Evolutionary conservation across 2,329 filamentous ascomycete species (phyloP).

Genomic region (Hymenoscyphus repandus): DNA sequence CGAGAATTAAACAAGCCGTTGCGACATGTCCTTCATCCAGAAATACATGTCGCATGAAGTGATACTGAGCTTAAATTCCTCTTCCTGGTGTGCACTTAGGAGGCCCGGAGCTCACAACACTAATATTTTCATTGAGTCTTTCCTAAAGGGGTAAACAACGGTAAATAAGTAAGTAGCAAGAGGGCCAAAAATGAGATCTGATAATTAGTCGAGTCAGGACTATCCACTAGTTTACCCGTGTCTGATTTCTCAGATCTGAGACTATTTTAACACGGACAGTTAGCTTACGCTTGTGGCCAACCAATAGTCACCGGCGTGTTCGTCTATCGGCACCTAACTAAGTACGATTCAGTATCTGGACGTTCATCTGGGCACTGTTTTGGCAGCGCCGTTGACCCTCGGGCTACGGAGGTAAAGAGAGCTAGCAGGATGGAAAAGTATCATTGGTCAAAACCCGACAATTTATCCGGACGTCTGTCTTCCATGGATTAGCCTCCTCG

Average conservation of each 20-base stretch:
- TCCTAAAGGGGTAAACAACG: neutral
- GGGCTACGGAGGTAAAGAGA: neutral
- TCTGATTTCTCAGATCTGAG: neutral
- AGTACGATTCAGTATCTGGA: neutral
- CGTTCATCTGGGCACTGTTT: neutral
- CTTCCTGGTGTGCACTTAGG: too few relatives aligned
- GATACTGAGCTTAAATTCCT: neutral
- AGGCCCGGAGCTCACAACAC: too few relatives aligned
- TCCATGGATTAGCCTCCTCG: too few relatives aligned
- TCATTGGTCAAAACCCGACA: neutral
- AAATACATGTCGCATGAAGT: slow-evolving; percentile 4
- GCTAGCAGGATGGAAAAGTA: neutral
- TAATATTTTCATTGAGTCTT: neutral
- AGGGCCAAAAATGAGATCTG: neutral
- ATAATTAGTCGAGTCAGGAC: neutral
- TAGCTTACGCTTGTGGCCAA: neutral
- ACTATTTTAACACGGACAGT: neutral
- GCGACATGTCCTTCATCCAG: neutral
- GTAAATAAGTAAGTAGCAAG: neutral
- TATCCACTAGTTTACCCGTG: too few relatives aligned
- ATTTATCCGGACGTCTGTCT: too few relatives aligned
- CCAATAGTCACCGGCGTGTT: too few relatives aligned
- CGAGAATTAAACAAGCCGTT: neutral
- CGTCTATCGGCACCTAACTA: neutral
- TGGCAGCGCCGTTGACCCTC: neutral